Evolutionary conservation across 306 rosid species (phyloP), one percentile per base, ranked within the genome.

Genomic region (Cucumis hystrix): DNA sequence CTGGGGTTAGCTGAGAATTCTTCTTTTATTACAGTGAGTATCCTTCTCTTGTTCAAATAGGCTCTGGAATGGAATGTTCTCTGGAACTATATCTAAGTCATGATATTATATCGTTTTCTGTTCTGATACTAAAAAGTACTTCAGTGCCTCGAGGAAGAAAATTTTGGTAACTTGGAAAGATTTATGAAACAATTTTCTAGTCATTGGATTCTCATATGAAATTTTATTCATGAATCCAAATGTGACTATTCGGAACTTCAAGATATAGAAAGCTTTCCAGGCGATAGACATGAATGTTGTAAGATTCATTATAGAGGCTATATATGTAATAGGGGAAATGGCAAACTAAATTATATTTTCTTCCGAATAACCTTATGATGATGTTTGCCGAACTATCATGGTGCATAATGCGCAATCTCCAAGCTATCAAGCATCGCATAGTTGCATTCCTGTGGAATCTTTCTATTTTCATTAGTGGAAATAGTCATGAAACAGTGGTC

Each of bases 11-110:
- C 88, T 66, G 84, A 85, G 72, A 77, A 84, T 77, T 78, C 86
- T 80, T 89, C 93, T 28, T 65, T 17, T 82, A 80, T 84, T 80
- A 78, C 90, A 62, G 98, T 88, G 85, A 78, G 92, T 76, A 18
- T 30, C 72, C 76, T 64, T n/a, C n/a, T 77, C 25, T 20, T 41
- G 56, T 8, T 43, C 20, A 12, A 69, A 23, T 20, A 67, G 74
- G 30, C 74, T 5, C 28, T 41, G 35, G 55, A 47, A 47, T 47
- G 54, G 54, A 20, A 20, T 21, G 51, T 39, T 66, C 47, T 66
- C 47, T 37, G 23, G 51, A 66, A 37, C 47, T 18, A 41, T 68
- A 20, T 41, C 5, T 21, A 21, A 20, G 55, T 68, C 55, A 43
- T 1, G 37, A 10, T 68, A 16, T 40, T 66, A 18, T 40, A 66